Conservation (phyloP, 73 alveolate species). For the Tetrahymena malaccensis region DNA sequence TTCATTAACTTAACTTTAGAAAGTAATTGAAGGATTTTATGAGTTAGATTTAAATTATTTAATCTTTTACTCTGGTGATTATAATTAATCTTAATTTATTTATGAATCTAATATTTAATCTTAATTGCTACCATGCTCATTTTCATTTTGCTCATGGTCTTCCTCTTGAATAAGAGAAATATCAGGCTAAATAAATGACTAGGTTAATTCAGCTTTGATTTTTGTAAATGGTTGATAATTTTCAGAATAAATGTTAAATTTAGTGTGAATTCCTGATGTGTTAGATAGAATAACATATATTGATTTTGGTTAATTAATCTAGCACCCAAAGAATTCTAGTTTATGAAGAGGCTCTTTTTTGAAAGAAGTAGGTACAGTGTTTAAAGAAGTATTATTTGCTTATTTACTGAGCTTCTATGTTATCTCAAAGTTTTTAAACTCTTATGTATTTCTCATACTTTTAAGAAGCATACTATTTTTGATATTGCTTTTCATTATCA, state of each 20-base stretch:
- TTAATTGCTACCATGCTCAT: not conserved
- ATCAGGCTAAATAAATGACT: not conserved
- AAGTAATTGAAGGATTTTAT: not conserved
- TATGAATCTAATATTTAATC: not conserved
- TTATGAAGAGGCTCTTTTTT: constrained; percentile 28
- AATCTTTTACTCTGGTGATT: not conserved
- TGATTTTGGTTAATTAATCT: constrained; percentile 45
- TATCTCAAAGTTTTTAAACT: not conserved
- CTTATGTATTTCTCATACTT: not conserved
- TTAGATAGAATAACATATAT: constrained; percentile 46
- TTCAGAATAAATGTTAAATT: constrained; percentile 33
- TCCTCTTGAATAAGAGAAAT: not conserved
- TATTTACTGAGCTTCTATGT: constrained; percentile 6
- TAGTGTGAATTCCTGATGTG: constrained; percentile 57
- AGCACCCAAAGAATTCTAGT: constrained; percentile 47
- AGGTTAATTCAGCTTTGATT: not conserved
- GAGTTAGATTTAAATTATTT: not conserved
- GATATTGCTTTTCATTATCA: not conserved
- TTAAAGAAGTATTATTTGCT: not conserved
- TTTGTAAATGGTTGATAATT: constrained; percentile 43
- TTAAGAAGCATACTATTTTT: constrained; percentile 4
- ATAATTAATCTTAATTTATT: not conserved
- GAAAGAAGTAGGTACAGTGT: not conserved
- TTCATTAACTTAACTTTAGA: not conserved
- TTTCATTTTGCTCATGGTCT: not conserved